phyloP scores from a whole-genome alignment of 345 rosid genomes.

The Hibiscus tridactylites region DNA sequence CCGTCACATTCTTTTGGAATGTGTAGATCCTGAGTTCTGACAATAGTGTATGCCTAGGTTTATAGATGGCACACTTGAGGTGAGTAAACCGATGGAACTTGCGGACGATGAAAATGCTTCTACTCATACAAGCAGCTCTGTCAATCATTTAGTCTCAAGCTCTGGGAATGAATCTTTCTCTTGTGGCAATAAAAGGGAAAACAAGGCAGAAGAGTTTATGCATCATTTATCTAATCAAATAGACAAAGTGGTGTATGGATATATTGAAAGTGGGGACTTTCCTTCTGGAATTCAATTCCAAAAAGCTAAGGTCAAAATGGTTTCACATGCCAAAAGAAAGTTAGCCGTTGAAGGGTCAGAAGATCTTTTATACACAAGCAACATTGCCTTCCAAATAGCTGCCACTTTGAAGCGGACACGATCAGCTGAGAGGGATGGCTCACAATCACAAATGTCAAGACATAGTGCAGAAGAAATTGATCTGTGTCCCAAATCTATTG shows the following conservation, averaged over 20 bases:
- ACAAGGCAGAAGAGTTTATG: constrained; percentile 29
- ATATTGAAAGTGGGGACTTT: constrained; percentile 37
- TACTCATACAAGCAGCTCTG: constrained; percentile 18
- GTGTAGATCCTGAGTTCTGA: background rate
- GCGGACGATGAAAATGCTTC: constrained; percentile 26
- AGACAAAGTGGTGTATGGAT: constrained; percentile 38
- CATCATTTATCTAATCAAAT: constrained; percentile 42
- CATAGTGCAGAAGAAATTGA: constrained; percentile 20
- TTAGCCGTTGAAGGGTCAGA: constrained; percentile 53
- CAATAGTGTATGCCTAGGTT: constrained; percentile 38
- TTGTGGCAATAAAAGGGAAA: constrained; percentile 23
- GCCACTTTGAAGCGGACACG: constrained; percentile 37
- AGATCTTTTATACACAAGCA: constrained; percentile 62
- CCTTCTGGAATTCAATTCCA: constrained; percentile 48
- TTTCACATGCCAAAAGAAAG: constrained; percentile 52
- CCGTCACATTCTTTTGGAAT: background rate
- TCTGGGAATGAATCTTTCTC: constrained; percentile 20
- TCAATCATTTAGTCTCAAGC: constrained; percentile 25
- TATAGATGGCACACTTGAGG: constrained; percentile 57
- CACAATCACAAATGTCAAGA: background rate
- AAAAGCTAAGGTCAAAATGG: constrained; percentile 61
- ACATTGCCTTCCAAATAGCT: constrained; percentile 71
- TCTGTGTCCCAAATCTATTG: constrained; percentile 37
- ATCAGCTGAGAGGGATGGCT: constrained; percentile 20
- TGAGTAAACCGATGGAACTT: constrained; percentile 26